Base-by-base conservation (phyloP, 257 asterid genomes). In the Capsicum pubescens region DNA sequence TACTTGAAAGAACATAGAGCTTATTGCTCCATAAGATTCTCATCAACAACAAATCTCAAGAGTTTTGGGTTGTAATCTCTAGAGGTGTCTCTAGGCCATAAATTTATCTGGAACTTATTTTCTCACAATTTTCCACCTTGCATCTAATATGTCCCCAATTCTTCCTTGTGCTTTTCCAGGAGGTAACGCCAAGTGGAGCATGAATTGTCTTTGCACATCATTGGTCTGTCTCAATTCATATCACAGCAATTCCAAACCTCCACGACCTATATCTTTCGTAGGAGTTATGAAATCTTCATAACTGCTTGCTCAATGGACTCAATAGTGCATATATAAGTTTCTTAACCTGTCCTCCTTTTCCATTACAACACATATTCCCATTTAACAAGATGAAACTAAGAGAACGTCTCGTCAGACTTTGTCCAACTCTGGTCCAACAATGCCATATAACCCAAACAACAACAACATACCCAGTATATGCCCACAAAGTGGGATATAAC, bases 151-250 rank as follows among this genome's bases (percentile, higher is more conserved):
- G 42, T 39, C 46, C 72, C 16, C 46, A 32, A 66, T 32, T 66
- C 72, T 8, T 66, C 72, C 68, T 61, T 4, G 17, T 39, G 46
- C 11, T 66, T 64, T 66, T 32, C 72, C 19, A 6, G 46, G 72
- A 66, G 72, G 72, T 13, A 66, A 66, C 9, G 32, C 72, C 72
- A 32, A 64, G 19, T 32, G 72, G 46, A 32, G 72, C 72, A 66
- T 66, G 72, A 66, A 32, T 66, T 35, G 46, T 32, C 46, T 66
- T 66, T 32, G 48, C 48, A 66, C 46, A 32, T 66, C 48, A 66
- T 12, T 66, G 48, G 48, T 66, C 46, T 32, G 32, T 66, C 72
- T 13, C 72, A 66, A 66, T 66, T 66, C 48, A 66, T 66, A 32
- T 32, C 72, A 66, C n/a, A 11, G 10, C 72, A 66, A 13, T 66